Evolutionary conservation across 768 basidiomycete genomes (phyloP).

Genomic region (Pleurotus sapidus): DNA sequence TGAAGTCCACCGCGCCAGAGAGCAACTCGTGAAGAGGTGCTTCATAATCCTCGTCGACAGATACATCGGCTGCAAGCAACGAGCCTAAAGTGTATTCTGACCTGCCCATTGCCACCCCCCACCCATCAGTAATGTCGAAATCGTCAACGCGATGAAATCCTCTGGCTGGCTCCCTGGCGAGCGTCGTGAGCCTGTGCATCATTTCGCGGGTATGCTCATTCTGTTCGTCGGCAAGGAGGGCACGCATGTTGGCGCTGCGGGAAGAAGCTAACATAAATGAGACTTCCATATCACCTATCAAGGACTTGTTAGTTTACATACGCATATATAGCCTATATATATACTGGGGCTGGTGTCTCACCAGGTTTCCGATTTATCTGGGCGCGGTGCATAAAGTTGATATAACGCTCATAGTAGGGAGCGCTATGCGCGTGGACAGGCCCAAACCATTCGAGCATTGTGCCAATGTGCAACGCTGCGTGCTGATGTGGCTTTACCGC

Average conservation of each 20-base stretch:
- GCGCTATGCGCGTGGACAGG: constrained; percentile 22
- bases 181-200: constrained; percentile 7
- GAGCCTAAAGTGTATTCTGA: background rate
- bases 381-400: constrained; percentile 17
- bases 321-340: background rate
- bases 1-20: background rate
- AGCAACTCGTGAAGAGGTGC: background rate
- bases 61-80: background rate
- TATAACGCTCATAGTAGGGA: constrained; percentile 26
- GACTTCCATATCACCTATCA: constrained; percentile 14
- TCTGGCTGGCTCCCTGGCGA: constrained; percentile 14
- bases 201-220: constrained; percentile 3
- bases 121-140: constrained; percentile 2
- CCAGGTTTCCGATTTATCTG: constrained; percentile 21
- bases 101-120: background rate
- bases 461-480: constrained; percentile 18
- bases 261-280: constrained; percentile 13
- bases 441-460: constrained; percentile 17
- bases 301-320: background rate
- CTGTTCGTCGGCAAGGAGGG: constrained; percentile 12
- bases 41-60: background rate
- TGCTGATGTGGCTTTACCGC: constrained; percentile 19
- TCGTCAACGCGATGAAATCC: constrained; percentile 10
- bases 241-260: constrained; percentile 11
- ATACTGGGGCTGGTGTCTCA: background rate